phyloP scores from a whole-genome alignment of 2,329 filamentous ascomycete genomes.

The Chalaropsis thielavioides region DNA sequence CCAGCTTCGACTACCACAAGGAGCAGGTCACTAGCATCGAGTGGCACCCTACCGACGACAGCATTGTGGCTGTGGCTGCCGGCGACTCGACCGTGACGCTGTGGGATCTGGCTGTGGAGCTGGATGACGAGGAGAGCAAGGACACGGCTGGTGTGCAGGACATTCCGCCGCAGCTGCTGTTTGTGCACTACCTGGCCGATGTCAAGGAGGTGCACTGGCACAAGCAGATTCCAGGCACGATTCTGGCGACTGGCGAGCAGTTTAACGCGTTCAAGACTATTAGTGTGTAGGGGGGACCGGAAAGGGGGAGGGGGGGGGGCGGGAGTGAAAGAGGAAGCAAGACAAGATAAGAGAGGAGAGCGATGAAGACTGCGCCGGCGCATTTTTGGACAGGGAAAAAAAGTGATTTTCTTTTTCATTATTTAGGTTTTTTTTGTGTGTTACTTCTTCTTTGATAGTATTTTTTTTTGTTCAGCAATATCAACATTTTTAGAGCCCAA shows the following conservation, averaged over 20 bases:
- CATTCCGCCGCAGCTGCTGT: slow-evolving; percentile 84
- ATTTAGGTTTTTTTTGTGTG: too few species aligned
- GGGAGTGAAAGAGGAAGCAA: slow-evolving; percentile 6
- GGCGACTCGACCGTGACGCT: slow-evolving; percentile 89
- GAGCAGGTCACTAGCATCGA: slow-evolving; percentile 92
- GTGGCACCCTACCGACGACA: slow-evolving; percentile 96
- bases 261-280: slow-evolving; percentile 81
- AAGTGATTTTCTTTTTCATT: slow-evolving; percentile 2
- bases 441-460: neutral
- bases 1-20: slow-evolving; percentile 87
- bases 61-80: slow-evolving; percentile 80
- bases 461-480: neutral
- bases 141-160: slow-evolving; percentile 77
- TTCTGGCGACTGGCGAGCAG: slow-evolving; percentile 80
- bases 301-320: neutral
- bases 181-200: slow-evolving; percentile 90
- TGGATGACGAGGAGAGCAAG: slow-evolving; percentile 92
- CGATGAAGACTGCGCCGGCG: neutral
- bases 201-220: slow-evolving; percentile 98
- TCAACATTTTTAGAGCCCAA: neutral
- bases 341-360: neutral
- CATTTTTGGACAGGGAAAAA: slow-evolving; percentile 8
- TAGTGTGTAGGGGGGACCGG: slow-evolving; percentile 43
- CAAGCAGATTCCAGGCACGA: slow-evolving; percentile 76
- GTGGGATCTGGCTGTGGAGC: slow-evolving; percentile 92